These are phyloP conservation scores for Herpotrichia juniperi DNA, from an alignment of 2,329 filamentous ascomycete species.

Conservation along the genomic window DNA sequence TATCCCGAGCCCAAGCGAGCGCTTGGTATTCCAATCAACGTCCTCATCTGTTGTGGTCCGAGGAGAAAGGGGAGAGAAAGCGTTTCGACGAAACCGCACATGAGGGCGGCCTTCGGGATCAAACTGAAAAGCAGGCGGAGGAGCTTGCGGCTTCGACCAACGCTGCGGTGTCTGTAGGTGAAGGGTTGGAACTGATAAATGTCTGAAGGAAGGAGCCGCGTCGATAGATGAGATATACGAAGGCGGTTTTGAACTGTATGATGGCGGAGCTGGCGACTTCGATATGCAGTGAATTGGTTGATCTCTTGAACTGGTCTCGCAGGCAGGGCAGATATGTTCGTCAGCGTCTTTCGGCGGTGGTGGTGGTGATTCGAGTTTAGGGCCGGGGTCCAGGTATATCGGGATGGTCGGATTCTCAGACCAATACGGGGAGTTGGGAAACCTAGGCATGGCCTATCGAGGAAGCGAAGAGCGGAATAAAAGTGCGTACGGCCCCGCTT, in stretches of 20 bases:
- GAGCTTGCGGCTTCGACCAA: slow-evolving; percentile 10
- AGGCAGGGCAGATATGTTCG: slow-evolving; percentile 10
- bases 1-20: slow-evolving; percentile 9
- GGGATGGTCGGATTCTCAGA: slow-evolving; percentile 13
- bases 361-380: neutral
- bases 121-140: slow-evolving; percentile 10
- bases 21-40: slow-evolving; percentile 3
- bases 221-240: neutral
- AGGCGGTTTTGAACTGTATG: neutral
- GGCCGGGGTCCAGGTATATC: slow-evolving; percentile 14
- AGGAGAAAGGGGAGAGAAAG: slow-evolving; percentile 11
- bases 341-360: neutral
- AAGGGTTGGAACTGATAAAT: slow-evolving; percentile 10
- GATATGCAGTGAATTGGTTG: slow-evolving; percentile 17
- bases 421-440: slow-evolving; percentile 7
- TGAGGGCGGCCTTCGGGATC: slow-evolving; percentile 8
- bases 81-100: slow-evolving; percentile 10
- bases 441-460: slow-evolving; percentile 6
- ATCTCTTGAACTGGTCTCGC: slow-evolving; percentile 10
- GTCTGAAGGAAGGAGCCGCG: slow-evolving; percentile 4
- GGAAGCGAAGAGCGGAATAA: neutral
- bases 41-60: slow-evolving; percentile 5
- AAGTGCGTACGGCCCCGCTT: no score
- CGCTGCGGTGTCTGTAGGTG: slow-evolving; percentile 7
- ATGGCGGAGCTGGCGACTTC: slow-evolving; percentile 7